Evolutionary conservation across 2,329 filamentous ascomycete genomes (phyloP).

Genomic region (Fusarium sambucinum): DNA sequence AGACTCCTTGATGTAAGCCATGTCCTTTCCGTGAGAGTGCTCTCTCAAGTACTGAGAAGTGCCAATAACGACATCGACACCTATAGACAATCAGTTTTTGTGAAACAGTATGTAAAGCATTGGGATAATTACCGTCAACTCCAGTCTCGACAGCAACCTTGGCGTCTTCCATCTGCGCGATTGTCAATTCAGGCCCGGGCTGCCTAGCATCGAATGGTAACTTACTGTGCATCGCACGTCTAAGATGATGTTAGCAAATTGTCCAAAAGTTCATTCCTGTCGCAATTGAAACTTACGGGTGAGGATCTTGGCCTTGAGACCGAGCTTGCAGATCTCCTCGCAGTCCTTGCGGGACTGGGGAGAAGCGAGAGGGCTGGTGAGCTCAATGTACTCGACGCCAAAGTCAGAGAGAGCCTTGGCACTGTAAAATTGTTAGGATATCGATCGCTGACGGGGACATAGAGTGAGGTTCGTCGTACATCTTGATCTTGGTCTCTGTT

Average conservation of each 20-base stretch:
- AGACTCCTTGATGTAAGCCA: conserved; percentile 79
- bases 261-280: background rate
- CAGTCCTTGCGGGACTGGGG: conserved; percentile 84
- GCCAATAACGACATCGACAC: conserved; percentile 83
- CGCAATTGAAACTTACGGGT: conserved; percentile 39
- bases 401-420: conserved; percentile 62
- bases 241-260: background rate
- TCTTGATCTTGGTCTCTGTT: conserved; percentile 47
- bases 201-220: background rate
- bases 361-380: conserved; percentile 82
- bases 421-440: conserved; percentile 6
- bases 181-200: background rate
- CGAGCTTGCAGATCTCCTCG: conserved; percentile 93
- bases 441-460: background rate
- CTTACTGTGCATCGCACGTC: conserved; percentile 23
- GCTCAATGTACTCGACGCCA: conserved; percentile 66
- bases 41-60: conserved; percentile 84
- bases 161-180: conserved; percentile 58
- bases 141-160: conserved; percentile 67
- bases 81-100: conserved; percentile 75
- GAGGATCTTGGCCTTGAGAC: conserved; percentile 72
- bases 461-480: conserved; percentile 9
- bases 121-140: conserved; percentile 6
- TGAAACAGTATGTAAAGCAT: background rate
- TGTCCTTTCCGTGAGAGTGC: conserved; percentile 87